Evolutionary conservation across 31 red algal species (phyloP), one percentile per base, ranked within the genome.

Genomic region (Pterothamnion heteromorphum): DNA sequence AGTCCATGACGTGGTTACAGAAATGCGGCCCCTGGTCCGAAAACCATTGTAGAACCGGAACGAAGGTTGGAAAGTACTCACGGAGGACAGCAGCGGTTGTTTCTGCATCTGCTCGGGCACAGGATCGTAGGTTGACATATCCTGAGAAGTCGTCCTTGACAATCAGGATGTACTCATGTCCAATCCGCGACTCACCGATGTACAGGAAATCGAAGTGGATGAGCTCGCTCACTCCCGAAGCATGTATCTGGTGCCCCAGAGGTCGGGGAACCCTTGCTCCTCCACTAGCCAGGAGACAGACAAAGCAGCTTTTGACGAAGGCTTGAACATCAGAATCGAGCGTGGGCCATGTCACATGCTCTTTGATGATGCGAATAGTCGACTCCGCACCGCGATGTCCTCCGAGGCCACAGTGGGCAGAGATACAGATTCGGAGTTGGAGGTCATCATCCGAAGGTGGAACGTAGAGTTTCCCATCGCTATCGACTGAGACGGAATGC

Each of bases 181-280:
- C 9, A 20, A 1, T 74, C 0, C 32, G n/a, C 74, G 37, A 64
- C 30, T 93, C 83, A 1, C 92, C 92, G 32, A 93, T 88, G 82
- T 87, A 93, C 27, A 86, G 81, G 44, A 71, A 92, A 28, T 92
- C 91, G 80, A 92, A 92, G 27, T 92, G 91, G 5, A 86, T 3
- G 1, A 92, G 81, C 43, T 92, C 78, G 2, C 0, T 3, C 32
- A 87, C 80, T 0, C 30, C 3, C 37, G 76, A 22, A 0, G 92
- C 86, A 43, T 93, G 85, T 30, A 89, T 36, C 44, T 89, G 39
- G 1, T 74, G 74, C 20, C 58, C 86, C 1, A 93, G 74, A 23
- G 86, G 92, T 0, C 92, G 14, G 1, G 44, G 85, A 2, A 86
- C 74, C 41, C 80, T 89, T 36, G 74, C 4, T 26, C 72, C 92